Evolutionary conservation across 441 rosid species (phyloP).

Genomic region (Populus hybrid): DNA sequence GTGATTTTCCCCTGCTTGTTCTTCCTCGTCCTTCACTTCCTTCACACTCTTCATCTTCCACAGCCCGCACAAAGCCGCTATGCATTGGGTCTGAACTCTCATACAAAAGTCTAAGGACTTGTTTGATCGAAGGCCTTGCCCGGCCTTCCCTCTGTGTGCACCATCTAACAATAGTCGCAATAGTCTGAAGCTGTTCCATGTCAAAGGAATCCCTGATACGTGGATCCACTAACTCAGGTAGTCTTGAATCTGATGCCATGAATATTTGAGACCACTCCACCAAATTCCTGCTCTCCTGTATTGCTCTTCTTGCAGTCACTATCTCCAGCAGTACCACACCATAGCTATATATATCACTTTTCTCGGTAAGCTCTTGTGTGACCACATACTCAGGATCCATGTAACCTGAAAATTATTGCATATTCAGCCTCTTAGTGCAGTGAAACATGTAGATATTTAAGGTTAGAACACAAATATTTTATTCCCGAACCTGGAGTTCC

Average conservation of each 20-base stretch:
- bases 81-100: slow-evolving; percentile 88
- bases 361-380: slow-evolving; percentile 86
- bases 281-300: slow-evolving; percentile 71
- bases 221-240: slow-evolving; percentile 66
- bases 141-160: slow-evolving; percentile 84
- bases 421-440: slow-evolving; percentile 9
- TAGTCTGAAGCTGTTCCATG: slow-evolving; percentile 65
- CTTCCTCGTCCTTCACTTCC: slow-evolving; percentile 67
- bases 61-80: slow-evolving; percentile 58
- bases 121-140: slow-evolving; percentile 88
- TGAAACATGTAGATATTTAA: neutral
- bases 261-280: slow-evolving; percentile 66
- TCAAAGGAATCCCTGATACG: slow-evolving; percentile 54
- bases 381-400: slow-evolving; percentile 93
- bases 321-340: slow-evolving; percentile 86
- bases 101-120: slow-evolving; percentile 69
- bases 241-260: slow-evolving; percentile 55
- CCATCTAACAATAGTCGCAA: slow-evolving; percentile 68
- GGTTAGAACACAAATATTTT: slow-evolving; percentile 8
- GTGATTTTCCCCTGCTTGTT: slow-evolving; percentile 56
- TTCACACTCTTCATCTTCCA: slow-evolving; percentile 62
- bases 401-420: slow-evolving; percentile 57
- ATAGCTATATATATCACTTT: slow-evolving; percentile 92
- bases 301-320: slow-evolving; percentile 69
- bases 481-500: slow-evolving; percentile 90